These are phyloP conservation scores for Dendrobium officinale DNA, from an alignment of 106 monocot species.

Conservation along the genomic window DNA sequence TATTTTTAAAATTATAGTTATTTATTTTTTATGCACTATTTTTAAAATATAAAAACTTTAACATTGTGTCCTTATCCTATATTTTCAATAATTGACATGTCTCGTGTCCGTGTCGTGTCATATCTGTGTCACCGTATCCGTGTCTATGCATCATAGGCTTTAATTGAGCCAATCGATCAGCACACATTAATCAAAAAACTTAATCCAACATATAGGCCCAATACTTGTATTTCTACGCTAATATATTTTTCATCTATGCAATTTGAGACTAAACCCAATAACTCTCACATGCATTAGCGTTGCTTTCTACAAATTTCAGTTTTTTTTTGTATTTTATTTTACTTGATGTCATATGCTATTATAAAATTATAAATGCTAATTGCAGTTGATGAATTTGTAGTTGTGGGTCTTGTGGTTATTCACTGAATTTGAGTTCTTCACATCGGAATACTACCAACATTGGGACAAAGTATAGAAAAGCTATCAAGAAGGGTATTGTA, in stretches of 20 bases:
- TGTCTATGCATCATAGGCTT: too few relatives aligned
- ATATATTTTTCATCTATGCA: too few relatives aligned
- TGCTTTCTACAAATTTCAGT: background rate
- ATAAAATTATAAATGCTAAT: slow-evolving; percentile 4
- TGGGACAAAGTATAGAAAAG: slow-evolving; percentile 50
- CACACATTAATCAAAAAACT: too few relatives aligned
- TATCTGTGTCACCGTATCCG: too few relatives aligned
- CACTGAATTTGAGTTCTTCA: slow-evolving; percentile 50
- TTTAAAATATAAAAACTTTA: too few relatives aligned
- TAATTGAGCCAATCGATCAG: background rate
- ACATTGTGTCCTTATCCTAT: too few relatives aligned
- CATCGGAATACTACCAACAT: slow-evolving; percentile 38
- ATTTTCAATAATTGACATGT: too few relatives aligned
- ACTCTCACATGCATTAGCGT: background rate
- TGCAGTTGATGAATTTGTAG: slow-evolving; percentile 20
- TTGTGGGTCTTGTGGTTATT: slow-evolving; percentile 61
- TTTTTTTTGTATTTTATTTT: background rate
- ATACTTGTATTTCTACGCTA: background rate
- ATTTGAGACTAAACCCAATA: background rate
- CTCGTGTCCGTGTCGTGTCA: too few relatives aligned
- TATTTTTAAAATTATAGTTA: too few relatives aligned
- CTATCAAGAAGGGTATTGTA: slow-evolving; percentile 49
- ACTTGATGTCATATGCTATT: background rate
- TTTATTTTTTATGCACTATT: too few relatives aligned
- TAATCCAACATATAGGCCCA: background rate